A percentile compares a stretch with the other conserved stretches of the same genome.
Conservation (phyloP, 768 basidiomycete genomes). For the Lactarius sanguifluus region DNA sequence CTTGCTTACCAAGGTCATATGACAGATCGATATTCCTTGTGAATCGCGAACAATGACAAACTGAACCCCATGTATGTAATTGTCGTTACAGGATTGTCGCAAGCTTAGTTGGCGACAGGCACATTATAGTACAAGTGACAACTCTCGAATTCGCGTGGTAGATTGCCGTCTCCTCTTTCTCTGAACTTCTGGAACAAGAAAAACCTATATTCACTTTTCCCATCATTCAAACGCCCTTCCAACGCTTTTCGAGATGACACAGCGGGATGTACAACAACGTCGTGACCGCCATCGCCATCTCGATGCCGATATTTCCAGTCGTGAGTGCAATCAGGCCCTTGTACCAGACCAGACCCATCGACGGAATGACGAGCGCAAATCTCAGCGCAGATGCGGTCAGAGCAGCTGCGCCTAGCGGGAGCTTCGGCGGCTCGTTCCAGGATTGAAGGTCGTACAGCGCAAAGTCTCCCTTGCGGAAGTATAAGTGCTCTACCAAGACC, state of each 20-base stretch:
- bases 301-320: conserved; percentile 72
- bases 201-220: neutral
- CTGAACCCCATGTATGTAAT: too few relatives aligned
- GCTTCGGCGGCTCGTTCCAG: conserved; percentile 54
- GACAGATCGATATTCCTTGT: too few relatives aligned
- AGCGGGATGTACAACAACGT: conserved; percentile 55
- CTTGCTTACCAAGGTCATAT: too few relatives aligned
- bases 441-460: conserved; percentile 46
- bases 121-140: too few relatives aligned
- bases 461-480: conserved; percentile 56
- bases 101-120: too few relatives aligned
- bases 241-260: conserved; percentile 38
- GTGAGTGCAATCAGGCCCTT: conserved; percentile 61
- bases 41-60: too few relatives aligned
- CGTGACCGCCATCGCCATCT: conserved; percentile 53
- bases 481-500: conserved; percentile 62
- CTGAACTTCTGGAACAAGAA: neutral
- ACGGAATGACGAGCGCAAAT: conserved; percentile 59
- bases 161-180: neutral
- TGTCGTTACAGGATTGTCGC: too few relatives aligned
- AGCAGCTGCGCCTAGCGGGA: conserved; percentile 75
- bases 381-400: conserved; percentile 49
- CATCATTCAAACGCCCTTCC: conserved; percentile 8
- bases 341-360: conserved; percentile 73
- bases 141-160: too few relatives aligned